phyloP scores from a whole-genome alignment of 257 asterid species.

The Solanum rostratum region DNA sequence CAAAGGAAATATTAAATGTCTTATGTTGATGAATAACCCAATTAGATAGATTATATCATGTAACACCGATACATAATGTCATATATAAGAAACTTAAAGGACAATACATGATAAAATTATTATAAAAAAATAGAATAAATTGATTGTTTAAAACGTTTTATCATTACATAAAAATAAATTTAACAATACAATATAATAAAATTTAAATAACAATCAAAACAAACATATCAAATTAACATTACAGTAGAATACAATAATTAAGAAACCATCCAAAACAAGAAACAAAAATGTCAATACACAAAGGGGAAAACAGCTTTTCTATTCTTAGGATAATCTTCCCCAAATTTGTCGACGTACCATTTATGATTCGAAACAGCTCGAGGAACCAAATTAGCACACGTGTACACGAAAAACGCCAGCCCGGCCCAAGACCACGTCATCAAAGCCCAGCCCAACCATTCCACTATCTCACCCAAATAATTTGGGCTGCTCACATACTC shows the following conservation, averaged over 20 bases:
- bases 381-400: conserved; percentile 60
- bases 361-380: conserved; percentile 40
- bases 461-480: conserved; percentile 71
- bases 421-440: conserved; percentile 73
- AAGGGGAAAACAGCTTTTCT: conserved; percentile 54
- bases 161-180: no score
- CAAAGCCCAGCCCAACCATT: conserved; percentile 82
- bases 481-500: conserved; percentile 71
- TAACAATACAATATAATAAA: not conserved
- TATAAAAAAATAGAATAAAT: no score
- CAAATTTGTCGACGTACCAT: conserved; percentile 69
- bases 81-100: no score
- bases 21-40: no score
- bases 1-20: no score
- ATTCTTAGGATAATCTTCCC: conserved; percentile 55
- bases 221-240: not conserved
- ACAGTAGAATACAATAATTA: no score
- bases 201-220: not conserved
- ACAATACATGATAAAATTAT: no score
- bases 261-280: not conserved
- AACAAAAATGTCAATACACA: conserved; percentile 14
- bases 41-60: not conserved
- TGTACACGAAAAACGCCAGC: conserved; percentile 42
- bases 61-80: not conserved
- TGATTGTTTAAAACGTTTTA: no score